Base-by-base conservation (phyloP, 129 eudicot genomes). In the Artemisia annua region DNA sequence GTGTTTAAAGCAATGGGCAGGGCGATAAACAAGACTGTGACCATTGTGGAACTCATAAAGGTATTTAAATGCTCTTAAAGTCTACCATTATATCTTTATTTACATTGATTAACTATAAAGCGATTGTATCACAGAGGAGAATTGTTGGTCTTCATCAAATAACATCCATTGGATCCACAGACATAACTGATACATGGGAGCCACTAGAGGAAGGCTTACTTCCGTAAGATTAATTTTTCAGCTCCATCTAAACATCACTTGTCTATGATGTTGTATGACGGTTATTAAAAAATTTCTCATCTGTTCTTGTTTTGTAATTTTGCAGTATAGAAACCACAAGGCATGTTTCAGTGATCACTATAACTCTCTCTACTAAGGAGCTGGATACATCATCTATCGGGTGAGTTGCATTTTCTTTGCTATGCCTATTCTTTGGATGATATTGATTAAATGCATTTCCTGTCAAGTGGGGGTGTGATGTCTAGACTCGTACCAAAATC, bases 1-100 rank as follows among this genome's bases (percentile, higher is more conserved):
- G 94, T 92, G 66, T 89, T 89, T 74, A 92, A 92, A 87, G 98
- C 98, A 63, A 92, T 89, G 98, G 98, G 98, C 54, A 83, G 98
- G 74, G 98, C 98, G 26, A 92, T 92, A 84, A 92, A 89, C 75
- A 89, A 92, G 63, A 89, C 96, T 26, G 91, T 92, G 1, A 89
- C 98, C 32, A 92, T 92, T 60, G 96, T 89, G 86, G 98, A 92
- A 87, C 73, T 92, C 58, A 85, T 92, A 66, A 92, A 92, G 98
- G 96, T 89, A 69, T 24, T 35, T 67, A 5, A 2, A 3, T 15
- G 15, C 7, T 28, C 44, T 61, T 19, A 19, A 58, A 10, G 54
- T 48, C 17, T 10, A 22, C 17, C 35, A 49, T 13, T 28, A 35
- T 69, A 17, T 73, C 18, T 10, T 49, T 22, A 70, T 63, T 15